Conservation (phyloP, 2,329 filamentous ascomycete species). For the Helminthosporium solani region DNA sequence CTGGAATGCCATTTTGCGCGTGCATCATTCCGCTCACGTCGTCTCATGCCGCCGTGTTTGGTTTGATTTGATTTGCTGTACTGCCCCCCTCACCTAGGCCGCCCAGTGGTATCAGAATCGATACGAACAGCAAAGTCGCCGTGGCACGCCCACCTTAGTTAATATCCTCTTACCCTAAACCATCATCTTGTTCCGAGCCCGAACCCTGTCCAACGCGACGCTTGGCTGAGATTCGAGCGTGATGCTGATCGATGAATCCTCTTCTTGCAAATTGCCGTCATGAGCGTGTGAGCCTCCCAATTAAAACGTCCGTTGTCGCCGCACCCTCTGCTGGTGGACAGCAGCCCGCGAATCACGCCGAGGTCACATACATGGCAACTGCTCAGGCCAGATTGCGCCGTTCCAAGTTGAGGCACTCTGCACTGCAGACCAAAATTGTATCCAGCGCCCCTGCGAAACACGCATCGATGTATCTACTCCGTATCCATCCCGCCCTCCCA, state of each 20-base stretch:
- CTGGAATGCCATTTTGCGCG: constrained; percentile 28
- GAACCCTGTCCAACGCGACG: constrained; percentile 39
- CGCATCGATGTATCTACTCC: constrained; percentile 24
- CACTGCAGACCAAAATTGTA: constrained; percentile 29
- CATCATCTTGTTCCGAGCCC: constrained; percentile 37
- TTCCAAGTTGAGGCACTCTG: constrained; percentile 42
- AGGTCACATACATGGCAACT: too few relatives aligned
- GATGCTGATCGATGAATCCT: constrained; percentile 39
- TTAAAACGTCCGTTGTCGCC: constrained; percentile 25
- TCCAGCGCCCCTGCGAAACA: constrained; percentile 40
- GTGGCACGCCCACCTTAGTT: constrained; percentile 20
- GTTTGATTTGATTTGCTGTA: constrained; percentile 15
- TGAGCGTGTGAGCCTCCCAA: constrained; percentile 29
- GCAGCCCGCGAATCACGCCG: constrained; percentile 26
- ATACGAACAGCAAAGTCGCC: constrained; percentile 33
- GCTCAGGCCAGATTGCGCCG: constrained; percentile 30
- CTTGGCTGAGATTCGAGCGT: constrained; percentile 36
- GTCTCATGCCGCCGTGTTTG: constrained; percentile 32
- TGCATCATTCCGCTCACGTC: constrained; percentile 24
- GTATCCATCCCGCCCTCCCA: constrained; percentile 12
- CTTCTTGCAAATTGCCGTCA: constrained; percentile 33
- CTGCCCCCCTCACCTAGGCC: constrained; percentile 11
- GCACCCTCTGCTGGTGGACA: constrained; percentile 21
- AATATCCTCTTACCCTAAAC: constrained; percentile 39
- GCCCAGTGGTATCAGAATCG: constrained; percentile 22